phyloP scores from a whole-genome alignment of 139 green algal species.

The Micractinium sp. region DNA sequence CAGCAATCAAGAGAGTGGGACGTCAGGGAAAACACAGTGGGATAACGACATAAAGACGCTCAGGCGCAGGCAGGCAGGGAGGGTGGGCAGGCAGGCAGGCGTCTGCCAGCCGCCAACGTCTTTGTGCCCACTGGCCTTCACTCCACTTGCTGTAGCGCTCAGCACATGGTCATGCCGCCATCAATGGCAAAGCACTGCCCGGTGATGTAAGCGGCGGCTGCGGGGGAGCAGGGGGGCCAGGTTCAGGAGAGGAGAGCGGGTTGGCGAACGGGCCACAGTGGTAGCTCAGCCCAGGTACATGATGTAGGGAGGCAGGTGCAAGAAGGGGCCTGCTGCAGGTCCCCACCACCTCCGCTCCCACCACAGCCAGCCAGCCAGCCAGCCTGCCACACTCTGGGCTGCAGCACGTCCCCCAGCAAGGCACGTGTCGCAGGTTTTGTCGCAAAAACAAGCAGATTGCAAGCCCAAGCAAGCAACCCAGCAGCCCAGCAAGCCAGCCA shows the following conservation, averaged over 20 bases:
- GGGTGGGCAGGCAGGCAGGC: too few relatives aligned
- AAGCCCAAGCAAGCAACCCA: background rate
- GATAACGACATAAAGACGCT: too few relatives aligned
- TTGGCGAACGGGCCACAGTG: background rate
- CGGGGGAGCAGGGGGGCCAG: background rate
- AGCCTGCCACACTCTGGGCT: background rate
- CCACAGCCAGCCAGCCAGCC: background rate
- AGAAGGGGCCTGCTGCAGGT: background rate
- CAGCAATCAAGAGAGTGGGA: too few relatives aligned
- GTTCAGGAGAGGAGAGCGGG: background rate
- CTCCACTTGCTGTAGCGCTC: background rate
- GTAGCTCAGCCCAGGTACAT: background rate
- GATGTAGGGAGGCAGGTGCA: too few relatives aligned
- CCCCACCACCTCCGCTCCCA: background rate
- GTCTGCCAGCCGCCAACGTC: too few relatives aligned
- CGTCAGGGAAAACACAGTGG: too few relatives aligned
- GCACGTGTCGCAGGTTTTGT: too few relatives aligned
- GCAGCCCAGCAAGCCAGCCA: too few relatives aligned
- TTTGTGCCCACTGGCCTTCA: too few relatives aligned
- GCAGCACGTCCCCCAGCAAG: too few relatives aligned
- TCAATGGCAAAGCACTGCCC: constrained; percentile 91
- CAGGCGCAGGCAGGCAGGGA: too few relatives aligned
- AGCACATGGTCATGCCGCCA: constrained; percentile 94
- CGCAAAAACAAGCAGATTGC: background rate
- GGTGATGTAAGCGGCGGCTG: constrained; percentile 90